Evolutionary conservation across 768 basidiomycete species (phyloP), one percentile per base, ranked within the genome.

Genomic region (Boletales sp.): DNA sequence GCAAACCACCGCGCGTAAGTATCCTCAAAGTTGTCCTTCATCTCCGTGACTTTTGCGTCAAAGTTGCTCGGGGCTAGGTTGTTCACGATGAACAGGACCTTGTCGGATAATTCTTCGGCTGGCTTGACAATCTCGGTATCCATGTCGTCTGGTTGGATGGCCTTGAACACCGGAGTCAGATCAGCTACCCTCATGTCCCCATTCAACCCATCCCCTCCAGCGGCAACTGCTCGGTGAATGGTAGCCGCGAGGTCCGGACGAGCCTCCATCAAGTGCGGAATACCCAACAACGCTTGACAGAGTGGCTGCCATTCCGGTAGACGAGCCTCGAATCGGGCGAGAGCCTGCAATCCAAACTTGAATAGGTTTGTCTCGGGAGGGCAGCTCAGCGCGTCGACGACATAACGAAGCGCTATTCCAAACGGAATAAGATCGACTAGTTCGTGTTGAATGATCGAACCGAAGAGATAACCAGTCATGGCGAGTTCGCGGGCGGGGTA

Each of bases 21-120:
- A 58, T 94, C 87, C 40, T 87, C 79, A 69, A 95, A 95, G 48
- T 89, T 76, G 30, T 82, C 83, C 48, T 76, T 78, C 86, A 99
- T 93, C 60, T 98, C 97, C 30, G 72, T 67, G 32, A 94, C 72
- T 69, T 99, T 99, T 21, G 77, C 59, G 34, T 93, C 93, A 53
- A 97, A 94, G 65, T 98, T 99, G 67, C 76, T 89, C 10, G 92
- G 90, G 0, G 95, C 94, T 50, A 99, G 79, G 58, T 99, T 98
- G 74, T 99, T 99, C 70, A 99, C 84, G 60, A 97, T 95, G 76
- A 99, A 99, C 41, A 98, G 75, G 56, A 99, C 93, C 53, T 84
- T 86, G 75, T 99, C 97, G 27, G 91, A 91, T 34, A 87, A 69
- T 58, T 91, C 91, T 67, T 97, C 91, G 4, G 87, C 80, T 4